Conservation (phyloP, 208 protist genomes). For the Jaenimonas drosophilae region DNA sequence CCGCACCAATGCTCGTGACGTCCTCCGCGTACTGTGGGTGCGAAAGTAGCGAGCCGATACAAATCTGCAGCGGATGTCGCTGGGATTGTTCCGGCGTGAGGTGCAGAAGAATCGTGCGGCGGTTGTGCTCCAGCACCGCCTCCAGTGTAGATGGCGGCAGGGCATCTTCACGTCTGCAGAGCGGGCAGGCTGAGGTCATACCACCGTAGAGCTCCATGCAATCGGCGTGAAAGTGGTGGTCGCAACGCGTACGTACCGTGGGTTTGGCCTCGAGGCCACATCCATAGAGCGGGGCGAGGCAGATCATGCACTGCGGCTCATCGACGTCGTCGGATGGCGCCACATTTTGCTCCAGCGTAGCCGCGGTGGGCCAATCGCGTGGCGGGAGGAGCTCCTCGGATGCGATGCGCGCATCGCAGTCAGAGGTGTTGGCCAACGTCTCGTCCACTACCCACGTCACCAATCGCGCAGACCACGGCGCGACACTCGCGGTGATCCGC, state of each 20-base stretch:
- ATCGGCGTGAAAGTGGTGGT: slow-evolving; percentile 57
- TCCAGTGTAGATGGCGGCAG: slow-evolving; percentile 21
- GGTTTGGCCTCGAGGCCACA: slow-evolving; percentile 21
- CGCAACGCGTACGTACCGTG: slow-evolving; percentile 41
- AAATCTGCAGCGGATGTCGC: slow-evolving; percentile 19
- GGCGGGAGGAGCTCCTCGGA: neutral
- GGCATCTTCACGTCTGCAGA: slow-evolving; percentile 33
- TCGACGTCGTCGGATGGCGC: too few species aligned
- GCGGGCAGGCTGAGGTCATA: slow-evolving; percentile 30
- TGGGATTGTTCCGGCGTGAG: slow-evolving; percentile 13
- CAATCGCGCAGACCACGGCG: slow-evolving; percentile 1
- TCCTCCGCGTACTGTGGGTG: slow-evolving; percentile 25
- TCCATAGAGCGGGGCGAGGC: slow-evolving; percentile 16
- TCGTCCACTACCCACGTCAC: neutral
- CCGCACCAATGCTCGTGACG: slow-evolving; percentile 40
- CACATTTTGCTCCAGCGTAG: too few species aligned
- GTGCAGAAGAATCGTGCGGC: slow-evolving; percentile 14
- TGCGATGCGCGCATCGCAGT: neutral
- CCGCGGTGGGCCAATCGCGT: neutral
- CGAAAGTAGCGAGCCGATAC: slow-evolving; percentile 26
- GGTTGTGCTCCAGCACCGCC: slow-evolving; percentile 15
- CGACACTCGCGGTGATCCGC: neutral
- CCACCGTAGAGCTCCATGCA: slow-evolving; percentile 38
- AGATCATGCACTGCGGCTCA: slow-evolving; percentile 59
- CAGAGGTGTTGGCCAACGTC: neutral